phyloP scores from a whole-genome alignment of 2,329 filamentous ascomycete genomes.

The Alternaria sp. region DNA sequence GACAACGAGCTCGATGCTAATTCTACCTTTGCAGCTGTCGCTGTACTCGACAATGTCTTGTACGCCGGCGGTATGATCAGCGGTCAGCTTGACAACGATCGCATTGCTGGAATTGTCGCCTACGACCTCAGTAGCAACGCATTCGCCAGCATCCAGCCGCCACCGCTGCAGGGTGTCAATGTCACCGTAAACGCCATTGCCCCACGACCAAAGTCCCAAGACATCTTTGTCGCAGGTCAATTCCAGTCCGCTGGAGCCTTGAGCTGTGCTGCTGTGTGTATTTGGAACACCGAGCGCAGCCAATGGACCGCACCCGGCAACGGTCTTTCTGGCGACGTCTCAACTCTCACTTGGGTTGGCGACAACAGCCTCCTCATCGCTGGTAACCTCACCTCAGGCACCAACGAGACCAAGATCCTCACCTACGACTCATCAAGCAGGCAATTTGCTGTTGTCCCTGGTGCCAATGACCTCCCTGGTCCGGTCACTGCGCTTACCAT shows the following conservation, averaged over 20 bases:
- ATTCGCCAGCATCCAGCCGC: constrained; percentile 74
- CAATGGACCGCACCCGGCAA: constrained; percentile 85
- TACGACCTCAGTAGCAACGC: constrained; percentile 76
- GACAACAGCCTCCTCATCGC: constrained; percentile 77
- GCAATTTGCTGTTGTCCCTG: constrained; percentile 70
- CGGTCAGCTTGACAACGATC: constrained; percentile 70
- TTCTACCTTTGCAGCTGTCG: constrained; percentile 78
- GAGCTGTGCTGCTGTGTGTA: constrained; percentile 82
- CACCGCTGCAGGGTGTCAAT: constrained; percentile 74
- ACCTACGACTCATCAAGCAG: constrained; percentile 75
- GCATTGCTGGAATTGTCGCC: constrained; percentile 77
- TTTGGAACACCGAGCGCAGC: constrained; percentile 73
- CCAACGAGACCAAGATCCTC: constrained; percentile 72
- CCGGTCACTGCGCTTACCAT: constrained; percentile 79
- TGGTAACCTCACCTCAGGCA: constrained; percentile 76
- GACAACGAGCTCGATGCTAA: constrained; percentile 70
- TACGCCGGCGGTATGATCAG: constrained; percentile 85
- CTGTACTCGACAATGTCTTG: constrained; percentile 61
- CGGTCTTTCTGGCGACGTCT: constrained; percentile 74
- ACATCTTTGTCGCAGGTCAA: constrained; percentile 86
- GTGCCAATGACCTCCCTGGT: constrained; percentile 76
- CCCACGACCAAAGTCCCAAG: constrained; percentile 72
- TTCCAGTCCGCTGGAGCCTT: constrained; percentile 87
- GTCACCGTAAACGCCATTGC: constrained; percentile 80
- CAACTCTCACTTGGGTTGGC: constrained; percentile 78